Evolutionary conservation across 176 grass and related monocot genomes (phyloP).

Genomic region (Coix lacrymajobi): DNA sequence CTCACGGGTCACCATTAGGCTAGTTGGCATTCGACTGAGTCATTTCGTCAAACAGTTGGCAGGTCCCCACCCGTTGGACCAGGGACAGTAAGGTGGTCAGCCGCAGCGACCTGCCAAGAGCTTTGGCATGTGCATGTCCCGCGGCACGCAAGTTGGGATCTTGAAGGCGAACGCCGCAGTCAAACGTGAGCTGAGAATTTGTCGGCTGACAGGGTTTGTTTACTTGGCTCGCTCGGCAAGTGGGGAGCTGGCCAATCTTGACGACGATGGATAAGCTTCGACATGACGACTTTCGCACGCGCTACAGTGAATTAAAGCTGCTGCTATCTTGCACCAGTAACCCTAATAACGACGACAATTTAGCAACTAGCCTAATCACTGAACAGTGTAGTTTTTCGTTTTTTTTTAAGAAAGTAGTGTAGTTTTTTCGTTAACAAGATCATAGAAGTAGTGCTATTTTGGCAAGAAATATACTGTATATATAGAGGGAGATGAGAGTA

Average conservation of each 20-base stretch:
- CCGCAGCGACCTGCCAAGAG: not conserved
- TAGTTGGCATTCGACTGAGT: not conserved
- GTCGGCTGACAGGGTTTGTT: not conserved
- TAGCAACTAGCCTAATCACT: not conserved
- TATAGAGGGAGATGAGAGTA: no score
- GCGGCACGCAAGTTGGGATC: not conserved
- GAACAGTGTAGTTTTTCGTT: not conserved
- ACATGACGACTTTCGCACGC: not conserved
- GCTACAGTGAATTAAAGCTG: not conserved
- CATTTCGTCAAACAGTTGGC: conserved; percentile 37
- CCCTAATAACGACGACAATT: not conserved
- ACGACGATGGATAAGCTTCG: not conserved
- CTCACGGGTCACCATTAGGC: no score
- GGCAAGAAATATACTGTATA: no score
- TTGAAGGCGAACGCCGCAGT: not conserved
- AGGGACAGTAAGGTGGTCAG: not conserved
- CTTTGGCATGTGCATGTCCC: not conserved
- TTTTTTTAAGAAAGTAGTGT: no score
- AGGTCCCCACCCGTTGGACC: not conserved
- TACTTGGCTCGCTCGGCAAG: not conserved
- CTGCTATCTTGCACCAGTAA: not conserved
- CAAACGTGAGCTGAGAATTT: not conserved
- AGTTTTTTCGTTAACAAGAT: no score
- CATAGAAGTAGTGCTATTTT: no score
- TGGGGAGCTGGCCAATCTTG: conserved; percentile 1